A percentile compares a stretch with the other conserved stretches of the same genome.
Evolutionary conservation across 257 asterid genomes (phyloP).

Genomic region (Nicotiana obtusifolia): DNA sequence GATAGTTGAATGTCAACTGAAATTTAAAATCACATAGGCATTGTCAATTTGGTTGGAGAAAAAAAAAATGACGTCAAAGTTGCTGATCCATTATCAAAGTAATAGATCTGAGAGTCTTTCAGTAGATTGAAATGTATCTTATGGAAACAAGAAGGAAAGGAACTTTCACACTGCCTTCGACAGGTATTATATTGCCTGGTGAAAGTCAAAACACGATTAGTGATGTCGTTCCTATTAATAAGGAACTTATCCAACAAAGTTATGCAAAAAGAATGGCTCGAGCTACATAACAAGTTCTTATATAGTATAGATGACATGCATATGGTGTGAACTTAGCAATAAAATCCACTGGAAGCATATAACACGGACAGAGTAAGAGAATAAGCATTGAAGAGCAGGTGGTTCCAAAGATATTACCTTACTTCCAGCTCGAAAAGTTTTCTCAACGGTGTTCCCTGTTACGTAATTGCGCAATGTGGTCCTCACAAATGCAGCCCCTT

Average conservation of each 20-base stretch:
- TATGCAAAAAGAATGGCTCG: neutral
- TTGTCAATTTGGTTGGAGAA: neutral
- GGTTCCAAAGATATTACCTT: slow-evolving; percentile 44
- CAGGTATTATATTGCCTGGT: neutral
- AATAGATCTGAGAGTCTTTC: neutral
- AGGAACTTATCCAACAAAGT: neutral
- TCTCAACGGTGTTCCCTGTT: slow-evolving; percentile 79
- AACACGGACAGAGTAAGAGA: neutral
- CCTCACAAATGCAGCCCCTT: slow-evolving; percentile 94
- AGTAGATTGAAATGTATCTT: slow-evolving; percentile 1
- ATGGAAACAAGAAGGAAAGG: neutral
- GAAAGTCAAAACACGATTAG: neutral
- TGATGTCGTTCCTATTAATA: neutral
- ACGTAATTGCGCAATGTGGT: slow-evolving; percentile 72
- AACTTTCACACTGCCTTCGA: neutral
- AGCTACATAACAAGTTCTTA: neutral
- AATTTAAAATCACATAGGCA: slow-evolving; percentile 6
- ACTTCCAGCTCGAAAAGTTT: slow-evolving; percentile 94
- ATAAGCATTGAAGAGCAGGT: slow-evolving; percentile 12
- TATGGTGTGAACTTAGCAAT: neutral
- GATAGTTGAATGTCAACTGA: slow-evolving; percentile 11
- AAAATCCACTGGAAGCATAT: neutral
- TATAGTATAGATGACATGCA: neutral
- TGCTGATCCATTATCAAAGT: neutral
- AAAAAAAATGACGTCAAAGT: neutral